A percentile compares a stretch with the other conserved stretches of the same genome.
Evolutionary conservation across 345 rosid species (phyloP).

Genomic region (Eucalyptus leucophloia): DNA sequence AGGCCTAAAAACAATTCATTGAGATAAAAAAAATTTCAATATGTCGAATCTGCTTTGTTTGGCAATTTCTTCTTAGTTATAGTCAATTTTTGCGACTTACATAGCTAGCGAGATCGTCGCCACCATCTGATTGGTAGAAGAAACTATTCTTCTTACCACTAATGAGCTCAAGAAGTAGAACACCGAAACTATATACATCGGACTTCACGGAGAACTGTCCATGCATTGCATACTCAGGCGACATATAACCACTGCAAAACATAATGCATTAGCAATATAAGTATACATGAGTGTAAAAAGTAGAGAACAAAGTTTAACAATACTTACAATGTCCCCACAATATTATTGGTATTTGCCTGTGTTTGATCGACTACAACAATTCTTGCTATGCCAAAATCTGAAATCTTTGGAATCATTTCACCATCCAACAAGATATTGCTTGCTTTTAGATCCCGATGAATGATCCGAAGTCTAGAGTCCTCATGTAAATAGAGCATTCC

Average conservation of each 20-base stretch:
- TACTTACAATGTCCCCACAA: not conserved
- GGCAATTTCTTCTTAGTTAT: not conserved
- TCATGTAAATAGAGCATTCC: slow-evolving; percentile 21
- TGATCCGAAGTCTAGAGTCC: slow-evolving; percentile 18
- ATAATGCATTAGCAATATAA: not conserved
- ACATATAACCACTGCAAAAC: not conserved
- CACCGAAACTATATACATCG: not conserved
- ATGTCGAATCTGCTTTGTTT: not conserved
- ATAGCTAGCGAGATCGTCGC: not conserved
- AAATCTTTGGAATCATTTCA: slow-evolving; percentile 14
- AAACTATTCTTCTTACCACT: not conserved
- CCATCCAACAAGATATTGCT: slow-evolving; percentile 17
- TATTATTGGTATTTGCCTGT: not conserved
- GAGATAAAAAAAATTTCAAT: not conserved
- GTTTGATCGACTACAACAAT: not conserved
- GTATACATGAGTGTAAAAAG: not conserved
- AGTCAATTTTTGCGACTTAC: not conserved
- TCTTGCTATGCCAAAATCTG: slow-evolving; percentile 28
- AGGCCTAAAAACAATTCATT: not conserved
- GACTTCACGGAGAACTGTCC: not conserved
- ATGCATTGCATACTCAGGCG: not conserved
- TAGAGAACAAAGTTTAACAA: not conserved
- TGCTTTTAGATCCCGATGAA: slow-evolving; percentile 23
- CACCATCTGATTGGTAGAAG: not conserved
- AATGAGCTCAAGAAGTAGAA: not conserved